A percentile compares a stretch with the other conserved stretches of the same genome.
These are phyloP conservation scores for Cyberlindnera americana DNA, from an alignment of 805 yeast genomes.

Conservation along the genomic window DNA sequence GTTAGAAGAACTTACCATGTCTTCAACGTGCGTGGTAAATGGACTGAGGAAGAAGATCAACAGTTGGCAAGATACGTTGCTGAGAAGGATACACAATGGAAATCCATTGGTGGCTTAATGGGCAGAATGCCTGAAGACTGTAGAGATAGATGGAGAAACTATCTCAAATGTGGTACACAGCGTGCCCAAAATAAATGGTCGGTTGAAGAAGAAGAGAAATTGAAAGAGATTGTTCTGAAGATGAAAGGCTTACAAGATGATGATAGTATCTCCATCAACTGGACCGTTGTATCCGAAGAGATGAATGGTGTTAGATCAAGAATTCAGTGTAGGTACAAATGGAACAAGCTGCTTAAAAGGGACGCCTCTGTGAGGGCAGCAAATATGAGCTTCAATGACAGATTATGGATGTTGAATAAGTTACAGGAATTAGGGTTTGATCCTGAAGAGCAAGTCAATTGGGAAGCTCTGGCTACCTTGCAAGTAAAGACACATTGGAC, in stretches of 20 bases:
- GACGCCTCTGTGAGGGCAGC: constrained; percentile 46
- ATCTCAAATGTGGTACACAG: constrained; percentile 82
- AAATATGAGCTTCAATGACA: constrained; percentile 43
- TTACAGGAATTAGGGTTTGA: constrained; percentile 41
- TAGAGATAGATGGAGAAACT: constrained; percentile 94
- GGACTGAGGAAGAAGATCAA: constrained; percentile 82
- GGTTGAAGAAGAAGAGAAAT: constrained; percentile 59
- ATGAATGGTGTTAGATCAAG: constrained; percentile 89
- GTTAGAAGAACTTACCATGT: constrained; percentile 87
- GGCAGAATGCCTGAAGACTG: constrained; percentile 98
- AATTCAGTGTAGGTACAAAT: constrained; percentile 92
- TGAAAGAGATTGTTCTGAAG: constrained; percentile 52
- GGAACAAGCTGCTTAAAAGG: constrained; percentile 76
- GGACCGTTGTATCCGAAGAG: constrained; percentile 87
- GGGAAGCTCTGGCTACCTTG: constrained; percentile 50
- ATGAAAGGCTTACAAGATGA: constrained; percentile 38
- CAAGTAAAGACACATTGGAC: constrained; percentile 49
- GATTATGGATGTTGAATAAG: constrained; percentile 46
- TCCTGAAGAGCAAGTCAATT: constrained; percentile 43
- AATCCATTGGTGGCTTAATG: constrained; percentile 70
- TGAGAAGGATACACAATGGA: constrained; percentile 83
- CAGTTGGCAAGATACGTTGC: constrained; percentile 58
- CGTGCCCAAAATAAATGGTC: constrained; percentile 82
- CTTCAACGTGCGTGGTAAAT: constrained; percentile 82
- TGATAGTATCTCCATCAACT: constrained; percentile 53